Base-by-base conservation (phyloP, 768 basidiomycete species). In the Chalciporus chontae region DNA sequence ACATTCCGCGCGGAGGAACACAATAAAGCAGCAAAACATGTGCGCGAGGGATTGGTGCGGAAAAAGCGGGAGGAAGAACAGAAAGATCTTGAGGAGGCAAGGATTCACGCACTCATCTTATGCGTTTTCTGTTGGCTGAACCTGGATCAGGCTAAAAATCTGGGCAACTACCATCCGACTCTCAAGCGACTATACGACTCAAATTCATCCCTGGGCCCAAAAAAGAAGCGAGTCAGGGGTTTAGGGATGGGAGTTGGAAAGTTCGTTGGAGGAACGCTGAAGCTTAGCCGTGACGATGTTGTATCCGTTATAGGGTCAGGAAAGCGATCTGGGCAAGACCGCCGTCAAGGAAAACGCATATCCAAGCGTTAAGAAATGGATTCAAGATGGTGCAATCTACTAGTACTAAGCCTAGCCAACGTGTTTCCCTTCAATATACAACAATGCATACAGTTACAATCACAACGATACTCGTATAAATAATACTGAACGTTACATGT, bases 91-190 rank as follows among this genome's bases (percentile, higher is more conserved):
- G 83, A 87, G 61, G 85, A 90, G 81, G 90, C 90, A 38, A 38
- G 64, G 59, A 19, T 17, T 50, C n/a, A 31, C 19, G 13, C 36
- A 21, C 15, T 18, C 5, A 23, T 9, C 2, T 9, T 43, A 21
- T 11, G 42, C 11, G 10, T 40, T 47, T 46, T 26, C 6, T 23
- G 8, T 50, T 18, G 23, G 24, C 57, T 54, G 41, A 55, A 50
- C 32, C 51, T 11, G 49, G 21, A 17, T 27, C 47, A 93, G 90
- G 88, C 89, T 5, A 93, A 91, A 69, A 78, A 87, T 54, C 54
- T 88, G 53, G 90, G 90, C 15, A 92, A 90, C 64, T 93, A 91
- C 63, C 89, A 93, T 57, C 89, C 87, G 34, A 73, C 76, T 4
- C 70, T 92, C 47, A 93, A 90, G 65, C 81, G 77, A 51, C 54